Evolutionary conservation across 164 flowering plant species (phyloP), one percentile per base, ranked within the genome.

Genomic region (Chloranthus sessilifolius): DNA sequence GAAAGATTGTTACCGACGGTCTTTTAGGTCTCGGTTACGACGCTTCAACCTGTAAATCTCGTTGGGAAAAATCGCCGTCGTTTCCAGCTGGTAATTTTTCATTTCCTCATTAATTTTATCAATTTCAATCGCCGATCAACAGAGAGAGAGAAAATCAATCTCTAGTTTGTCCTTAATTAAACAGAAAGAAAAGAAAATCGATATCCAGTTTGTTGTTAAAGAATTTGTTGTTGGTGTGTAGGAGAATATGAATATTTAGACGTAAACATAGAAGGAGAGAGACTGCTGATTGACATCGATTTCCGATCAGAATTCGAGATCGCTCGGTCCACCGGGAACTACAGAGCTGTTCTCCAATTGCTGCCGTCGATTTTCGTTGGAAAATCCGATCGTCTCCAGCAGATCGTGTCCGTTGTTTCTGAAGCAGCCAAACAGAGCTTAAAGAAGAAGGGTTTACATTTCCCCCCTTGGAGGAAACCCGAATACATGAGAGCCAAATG

Each of bases 181-280:
- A 20, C 41, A n/a, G 19, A 38, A 38, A 15, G 16, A 38, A 20
- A 16, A 38, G 19, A 38, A 38, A 38, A 38, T n/a, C n/a, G n/a
- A n/a, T n/a, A 38, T 14, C n/a, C 7, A 6, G 27, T 11, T 43
- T 23, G 5, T 21, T 22, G 5, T 11, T 5, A 9, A 43, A 43
- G 5, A 25, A 14, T 47, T 47, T 8, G 25, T 7, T 47, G 10
- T 27, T 15, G 12, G 4, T 29, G 9, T 50, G 25, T 79, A 91
- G 98, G 98, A 4, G 94, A 83, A 28, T 81, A 92, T 43, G 88
- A 92, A 29, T 92, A 88, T 63, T 67, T 85, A 9, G 96, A 92
- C 41, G 96, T 71, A 73, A 67, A 76, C 2, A 59, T 77, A 0
- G 77, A 72, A 20, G 75, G 76, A 0, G 94, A 83, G 46, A 52